A percentile compares a stretch with the other conserved stretches of the same genome.
phyloP scores from a whole-genome alignment of 768 basidiomycete genomes.

The Phaeolepiota aurea region DNA sequence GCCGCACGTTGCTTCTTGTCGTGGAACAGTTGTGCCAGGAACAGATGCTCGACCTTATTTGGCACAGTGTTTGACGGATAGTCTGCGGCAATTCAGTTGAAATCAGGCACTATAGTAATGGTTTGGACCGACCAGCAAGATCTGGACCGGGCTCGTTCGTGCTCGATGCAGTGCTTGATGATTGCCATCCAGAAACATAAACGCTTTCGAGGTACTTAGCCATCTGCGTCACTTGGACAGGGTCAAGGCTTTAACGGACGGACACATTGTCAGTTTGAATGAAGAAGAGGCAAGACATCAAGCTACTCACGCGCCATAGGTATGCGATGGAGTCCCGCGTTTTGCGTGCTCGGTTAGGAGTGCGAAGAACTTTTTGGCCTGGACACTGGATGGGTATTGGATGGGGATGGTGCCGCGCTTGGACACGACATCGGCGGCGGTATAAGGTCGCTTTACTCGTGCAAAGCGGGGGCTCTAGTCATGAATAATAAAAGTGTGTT shows the following conservation, averaged over 20 bases:
- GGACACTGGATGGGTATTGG: slow-evolving; percentile 76
- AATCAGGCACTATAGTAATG: not conserved
- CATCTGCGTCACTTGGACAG: slow-evolving; percentile 98
- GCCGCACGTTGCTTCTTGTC: slow-evolving; percentile 92
- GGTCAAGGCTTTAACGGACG: slow-evolving; percentile 70
- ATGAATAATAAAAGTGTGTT: slow-evolving; percentile 6
- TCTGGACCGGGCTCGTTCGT: slow-evolving; percentile 97
- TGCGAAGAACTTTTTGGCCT: slow-evolving; percentile 81
- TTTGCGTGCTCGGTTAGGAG: slow-evolving; percentile 71
- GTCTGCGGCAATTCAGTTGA: slow-evolving; percentile 37
- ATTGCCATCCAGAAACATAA: slow-evolving; percentile 97
- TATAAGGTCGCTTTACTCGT: slow-evolving; percentile 84
- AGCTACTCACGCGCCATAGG: slow-evolving; percentile 93
- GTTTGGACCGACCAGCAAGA: slow-evolving; percentile 74
- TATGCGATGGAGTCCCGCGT: slow-evolving; percentile 79
- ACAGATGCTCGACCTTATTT: slow-evolving; percentile 96
- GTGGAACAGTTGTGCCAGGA: slow-evolving; percentile 98
- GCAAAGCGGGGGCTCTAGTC: slow-evolving; percentile 78
- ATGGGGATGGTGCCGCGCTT: slow-evolving; percentile 87
- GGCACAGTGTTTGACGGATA: slow-evolving; percentile 99
- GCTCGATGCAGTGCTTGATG: slow-evolving; percentile 86
- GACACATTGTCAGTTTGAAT: not conserved
- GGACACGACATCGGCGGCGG: slow-evolving; percentile 85
- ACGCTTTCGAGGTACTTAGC: slow-evolving; percentile 97
- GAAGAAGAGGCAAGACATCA: not conserved